Percentiles rank a stretch among this genome's conserved stretches.
phyloP scores from a whole-genome alignment of 306 rosid species.

The Abrus pulchellus region DNA sequence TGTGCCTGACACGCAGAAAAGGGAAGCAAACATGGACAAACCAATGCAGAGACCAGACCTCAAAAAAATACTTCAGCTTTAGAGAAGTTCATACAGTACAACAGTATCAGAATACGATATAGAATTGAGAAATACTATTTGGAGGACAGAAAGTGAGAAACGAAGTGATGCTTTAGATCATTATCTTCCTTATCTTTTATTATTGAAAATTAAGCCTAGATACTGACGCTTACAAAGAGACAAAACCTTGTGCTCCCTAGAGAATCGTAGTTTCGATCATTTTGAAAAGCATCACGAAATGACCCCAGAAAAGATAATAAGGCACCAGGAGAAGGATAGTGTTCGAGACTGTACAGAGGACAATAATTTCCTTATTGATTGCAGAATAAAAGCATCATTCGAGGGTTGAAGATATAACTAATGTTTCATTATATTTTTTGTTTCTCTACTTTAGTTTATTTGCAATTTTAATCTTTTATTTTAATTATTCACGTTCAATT shows the following conservation, averaged over 20 bases:
- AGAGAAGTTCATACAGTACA: not conserved
- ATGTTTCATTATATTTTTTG: too few relatives aligned
- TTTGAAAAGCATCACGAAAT: slow-evolving; percentile 7
- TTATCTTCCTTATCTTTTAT: not conserved
- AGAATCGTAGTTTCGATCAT: not conserved
- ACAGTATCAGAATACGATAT: not conserved
- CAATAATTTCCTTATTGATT: slow-evolving; percentile 15
- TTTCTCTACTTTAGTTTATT: too few relatives aligned
- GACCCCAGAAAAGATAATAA: slow-evolving; percentile 10
- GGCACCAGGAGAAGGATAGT: not conserved
- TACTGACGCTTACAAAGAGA: not conserved
- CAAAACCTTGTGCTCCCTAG: slow-evolving; percentile 11
- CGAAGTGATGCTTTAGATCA: not conserved
- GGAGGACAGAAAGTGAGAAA: not conserved
- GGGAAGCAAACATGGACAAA: not conserved
- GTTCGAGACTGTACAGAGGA: not conserved
- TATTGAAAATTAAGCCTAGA: not conserved
- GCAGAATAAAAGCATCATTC: slow-evolving; percentile 4
- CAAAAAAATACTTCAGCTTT: not conserved
- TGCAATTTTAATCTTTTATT: too few relatives aligned
- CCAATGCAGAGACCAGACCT: not conserved
- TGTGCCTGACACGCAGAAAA: too few relatives aligned
- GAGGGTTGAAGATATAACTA: not conserved
- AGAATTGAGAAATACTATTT: too few relatives aligned
- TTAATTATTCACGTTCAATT: too few relatives aligned